Percentiles rank a stretch among this genome's conserved stretches.
Conservation (phyloP, 495 filamentous ascomycete genomes). For the Penicillium paradoxum region DNA sequence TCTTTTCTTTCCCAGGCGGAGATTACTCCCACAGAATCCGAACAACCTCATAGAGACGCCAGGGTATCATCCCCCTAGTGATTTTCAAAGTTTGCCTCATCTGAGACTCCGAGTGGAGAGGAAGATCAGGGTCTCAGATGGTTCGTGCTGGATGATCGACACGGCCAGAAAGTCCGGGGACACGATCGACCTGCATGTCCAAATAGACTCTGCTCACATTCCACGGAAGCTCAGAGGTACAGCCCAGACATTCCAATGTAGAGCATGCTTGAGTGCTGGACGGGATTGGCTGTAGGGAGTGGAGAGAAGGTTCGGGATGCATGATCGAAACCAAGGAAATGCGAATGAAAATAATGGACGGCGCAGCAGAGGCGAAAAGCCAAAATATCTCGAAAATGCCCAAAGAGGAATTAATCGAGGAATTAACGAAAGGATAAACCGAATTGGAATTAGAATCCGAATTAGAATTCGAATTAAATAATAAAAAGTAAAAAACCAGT, state of each 20-base stretch:
- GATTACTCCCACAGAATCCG: too few relatives aligned
- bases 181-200: slow-evolving; percentile 10
- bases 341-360: slow-evolving; percentile 5
- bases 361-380: too few relatives aligned
- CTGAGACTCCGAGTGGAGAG: slow-evolving; percentile 7
- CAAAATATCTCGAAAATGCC: too few relatives aligned
- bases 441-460: too few relatives aligned
- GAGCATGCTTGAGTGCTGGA: not conserved
- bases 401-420: too few relatives aligned
- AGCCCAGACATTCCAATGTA: slow-evolving; percentile 9
- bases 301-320: slow-evolving; percentile 4
- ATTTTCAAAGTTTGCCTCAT: not conserved
- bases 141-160: slow-evolving; percentile 5
- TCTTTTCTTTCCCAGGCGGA: too few relatives aligned
- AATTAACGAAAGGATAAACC: too few relatives aligned
- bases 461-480: not conserved
- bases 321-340: slow-evolving; percentile 7
- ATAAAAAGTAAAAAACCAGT: not conserved
- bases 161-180: slow-evolving; percentile 8
- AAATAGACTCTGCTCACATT: slow-evolving; percentile 16
- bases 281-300: not conserved
- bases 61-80: too few relatives aligned
- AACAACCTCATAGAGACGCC: too few relatives aligned
- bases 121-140: slow-evolving; percentile 5
- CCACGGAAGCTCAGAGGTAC: slow-evolving; percentile 6